Base-by-base conservation (phyloP, 176 grass and related monocot species). In the Otatea glauca region DNA sequence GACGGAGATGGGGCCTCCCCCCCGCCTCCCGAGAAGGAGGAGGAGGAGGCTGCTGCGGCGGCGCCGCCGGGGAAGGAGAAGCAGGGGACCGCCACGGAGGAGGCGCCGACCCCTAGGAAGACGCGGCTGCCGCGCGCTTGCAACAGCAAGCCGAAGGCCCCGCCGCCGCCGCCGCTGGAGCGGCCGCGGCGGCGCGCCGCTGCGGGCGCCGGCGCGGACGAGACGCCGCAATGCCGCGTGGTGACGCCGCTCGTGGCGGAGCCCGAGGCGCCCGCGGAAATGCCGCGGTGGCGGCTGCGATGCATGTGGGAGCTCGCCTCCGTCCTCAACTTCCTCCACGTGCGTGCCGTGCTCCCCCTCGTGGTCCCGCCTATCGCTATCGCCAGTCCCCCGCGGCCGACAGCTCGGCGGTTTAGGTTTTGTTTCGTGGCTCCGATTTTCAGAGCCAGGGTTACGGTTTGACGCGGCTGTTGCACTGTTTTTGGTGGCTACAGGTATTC, bases 221-320 rank as follows among this genome's bases (percentile, higher is more conserved):
- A 90, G 41, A 86, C 92, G 77, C 63, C 85, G 43, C 82, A 88
- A 88, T 88, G 83, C 79, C 90, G 93, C 75, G 86, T 99, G 65
- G 87, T 99, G 17, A 99, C 93, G 65, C 88, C 86, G 54, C 93
- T 99, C 86, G 89, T 94, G 20, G 72, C 86, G 14, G 91, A 94
- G 86, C 90, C 93, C 34, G 86, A 85, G 15, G 88, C 85, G 56
- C 97, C 92, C 6, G 88, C 91, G 6, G 89, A 99, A 55, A 76
- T 88, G 16, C 91, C 97, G 2, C 88, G 72, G n/a, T 94, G 92
- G 90, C 84, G 68, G 66, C 92, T 99, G 78, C 88, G 93, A 65
- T 92, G 91, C 75, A 99, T 99, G 97, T 99, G 97, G 97, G 91
- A 99, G 88, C 90, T 99, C 75, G 93, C 84, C 62, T 91, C 97